These are phyloP conservation scores for Coniochaeta sp. DNA, from an alignment of 2,329 filamentous ascomycete genomes.

Conservation along the genomic window DNA sequence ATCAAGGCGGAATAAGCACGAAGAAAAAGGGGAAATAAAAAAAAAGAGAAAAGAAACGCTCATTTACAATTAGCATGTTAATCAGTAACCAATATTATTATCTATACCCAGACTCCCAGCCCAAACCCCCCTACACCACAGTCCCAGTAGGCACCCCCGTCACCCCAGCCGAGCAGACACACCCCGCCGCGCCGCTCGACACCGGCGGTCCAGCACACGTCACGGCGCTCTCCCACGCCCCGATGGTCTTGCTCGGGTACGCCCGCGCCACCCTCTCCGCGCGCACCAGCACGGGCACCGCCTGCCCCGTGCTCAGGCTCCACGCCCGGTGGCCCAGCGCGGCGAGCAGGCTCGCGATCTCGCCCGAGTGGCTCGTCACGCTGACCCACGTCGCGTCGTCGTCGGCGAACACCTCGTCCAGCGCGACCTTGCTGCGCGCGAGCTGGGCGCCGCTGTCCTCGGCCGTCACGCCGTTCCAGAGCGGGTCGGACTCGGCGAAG, in stretches of 20 bases:
- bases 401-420: slow-evolving; percentile 49
- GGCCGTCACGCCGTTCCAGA: slow-evolving; percentile 33
- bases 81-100: no score
- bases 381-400: slow-evolving; percentile 50
- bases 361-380: slow-evolving; percentile 53
- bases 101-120: background rate
- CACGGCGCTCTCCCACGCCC: background rate
- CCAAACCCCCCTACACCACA: background rate
- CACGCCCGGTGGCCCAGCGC: slow-evolving; percentile 49
- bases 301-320: slow-evolving; percentile 55
- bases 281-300: slow-evolving; percentile 61
- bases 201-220: slow-evolving; percentile 2
- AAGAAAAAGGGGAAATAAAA: no score
- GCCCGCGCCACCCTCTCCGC: slow-evolving; percentile 33
- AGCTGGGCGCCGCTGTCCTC: slow-evolving; percentile 42
- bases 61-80: no score
- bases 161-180: slow-evolving; percentile 1
- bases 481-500: slow-evolving; percentile 47
- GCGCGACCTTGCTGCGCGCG: slow-evolving; percentile 35
- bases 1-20: no score
- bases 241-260: slow-evolving; percentile 20
- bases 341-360: slow-evolving; percentile 32
- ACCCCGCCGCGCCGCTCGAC: slow-evolving; percentile 1
- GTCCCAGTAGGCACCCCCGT: background rate
- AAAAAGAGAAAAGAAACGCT: no score